These are phyloP conservation scores for Neospermospora avenae DNA, from an alignment of 2,329 filamentous ascomycete genomes.

Conservation along the genomic window DNA sequence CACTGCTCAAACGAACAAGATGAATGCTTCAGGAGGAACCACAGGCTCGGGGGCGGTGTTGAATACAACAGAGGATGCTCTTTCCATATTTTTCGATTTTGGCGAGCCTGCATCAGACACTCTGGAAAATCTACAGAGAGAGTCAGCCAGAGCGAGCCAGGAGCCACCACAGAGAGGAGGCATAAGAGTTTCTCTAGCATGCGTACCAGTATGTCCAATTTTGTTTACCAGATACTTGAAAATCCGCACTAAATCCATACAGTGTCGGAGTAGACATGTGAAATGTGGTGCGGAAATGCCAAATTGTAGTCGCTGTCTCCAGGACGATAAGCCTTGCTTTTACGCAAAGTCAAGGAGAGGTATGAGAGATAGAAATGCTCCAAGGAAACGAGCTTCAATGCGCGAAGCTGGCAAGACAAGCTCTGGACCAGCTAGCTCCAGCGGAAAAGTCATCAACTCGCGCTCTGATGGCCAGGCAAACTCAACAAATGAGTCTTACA, in stretches of 20 bases:
- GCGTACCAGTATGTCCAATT: constrained; percentile 40
- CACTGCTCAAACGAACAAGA: neutral
- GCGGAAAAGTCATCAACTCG: neutral
- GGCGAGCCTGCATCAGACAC: constrained; percentile 8
- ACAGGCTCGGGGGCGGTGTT: neutral
- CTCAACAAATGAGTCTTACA: constrained; percentile 16
- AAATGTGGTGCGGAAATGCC: constrained; percentile 47
- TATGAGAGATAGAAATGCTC: constrained; percentile 30
- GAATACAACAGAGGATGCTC: neutral
- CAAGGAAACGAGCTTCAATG: constrained; percentile 19
- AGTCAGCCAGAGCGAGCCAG: constrained; percentile 7
- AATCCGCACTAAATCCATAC: constrained; percentile 14
- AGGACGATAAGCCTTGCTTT: constrained; percentile 43
- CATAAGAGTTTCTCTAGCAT: constrained; percentile 43
- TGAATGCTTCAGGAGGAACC: neutral
- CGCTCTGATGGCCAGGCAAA: neutral
- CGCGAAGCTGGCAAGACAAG: constrained; percentile 12
- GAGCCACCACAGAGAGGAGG: constrained; percentile 19
- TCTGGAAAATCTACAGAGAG: neutral
- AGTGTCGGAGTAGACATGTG: constrained; percentile 40
- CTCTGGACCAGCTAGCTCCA: neutral
- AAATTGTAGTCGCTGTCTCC: constrained; percentile 41
- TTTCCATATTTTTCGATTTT: constrained; percentile 23
- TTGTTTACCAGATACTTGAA: constrained; percentile 45
- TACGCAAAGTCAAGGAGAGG: constrained; percentile 49